Percentiles rank a stretch among this genome's conserved stretches.
These are phyloP conservation scores for Rhododendron ovatum DNA, from an alignment of 148 eudicot genomes.

Conservation along the genomic window DNA sequence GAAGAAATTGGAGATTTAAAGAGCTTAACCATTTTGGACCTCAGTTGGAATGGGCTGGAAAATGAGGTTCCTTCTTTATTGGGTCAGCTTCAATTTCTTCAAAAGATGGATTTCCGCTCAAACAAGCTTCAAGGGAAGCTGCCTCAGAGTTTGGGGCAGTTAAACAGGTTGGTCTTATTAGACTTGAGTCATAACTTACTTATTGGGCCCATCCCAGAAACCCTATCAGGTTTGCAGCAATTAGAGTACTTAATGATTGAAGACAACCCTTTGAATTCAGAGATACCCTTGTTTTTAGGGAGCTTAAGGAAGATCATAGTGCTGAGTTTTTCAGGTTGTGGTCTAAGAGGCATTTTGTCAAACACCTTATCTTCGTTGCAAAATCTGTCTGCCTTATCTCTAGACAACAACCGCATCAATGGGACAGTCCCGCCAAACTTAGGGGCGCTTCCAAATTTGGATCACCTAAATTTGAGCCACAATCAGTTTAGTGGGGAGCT, in stretches of 20 bases:
- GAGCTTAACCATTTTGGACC: constrained; percentile 39
- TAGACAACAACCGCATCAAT: constrained; percentile 38
- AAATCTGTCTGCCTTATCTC: constrained; percentile 28
- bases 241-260: constrained; percentile 45
- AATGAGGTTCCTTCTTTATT: constrained; percentile 28
- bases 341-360: constrained; percentile 35
- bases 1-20: constrained; percentile 31
- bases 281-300: constrained; percentile 31
- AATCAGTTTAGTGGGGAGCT: constrained; percentile 41
- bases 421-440: constrained; percentile 36
- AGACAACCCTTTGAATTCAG: constrained; percentile 37
- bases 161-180: constrained; percentile 29
- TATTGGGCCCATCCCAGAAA: constrained; percentile 40
- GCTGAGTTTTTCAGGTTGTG: constrained; percentile 43
- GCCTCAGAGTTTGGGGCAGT: constrained; percentile 36
- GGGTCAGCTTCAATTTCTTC: constrained; percentile 31
- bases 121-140: constrained; percentile 34
- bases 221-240: constrained; percentile 29
- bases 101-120: constrained; percentile 40
- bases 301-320: constrained; percentile 26
- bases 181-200: constrained; percentile 43
- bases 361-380: constrained; percentile 23
- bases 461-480: constrained; percentile 39
- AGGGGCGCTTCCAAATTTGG: constrained; percentile 29
- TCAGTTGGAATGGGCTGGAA: constrained; percentile 34